These are phyloP conservation scores for Phalaenopsis equestris DNA, from an alignment of 106 monocot species.

Conservation along the genomic window DNA sequence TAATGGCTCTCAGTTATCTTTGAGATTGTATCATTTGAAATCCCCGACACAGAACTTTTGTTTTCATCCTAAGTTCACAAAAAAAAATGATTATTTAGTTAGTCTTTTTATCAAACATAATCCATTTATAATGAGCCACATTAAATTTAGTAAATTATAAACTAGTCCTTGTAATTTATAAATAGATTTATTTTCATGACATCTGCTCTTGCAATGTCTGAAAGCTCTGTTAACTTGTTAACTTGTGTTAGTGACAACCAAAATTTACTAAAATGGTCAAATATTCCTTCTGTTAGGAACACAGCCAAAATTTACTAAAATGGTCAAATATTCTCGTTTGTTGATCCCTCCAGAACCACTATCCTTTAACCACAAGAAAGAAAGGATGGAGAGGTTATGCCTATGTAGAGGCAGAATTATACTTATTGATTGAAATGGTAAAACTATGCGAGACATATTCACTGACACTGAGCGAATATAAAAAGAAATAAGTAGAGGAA, in stretches of 20 bases:
- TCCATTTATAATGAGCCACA: not conserved
- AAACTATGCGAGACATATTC: too few species aligned
- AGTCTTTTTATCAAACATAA: not conserved
- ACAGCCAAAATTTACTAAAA: not conserved
- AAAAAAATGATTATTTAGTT: not conserved
- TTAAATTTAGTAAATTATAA: not conserved
- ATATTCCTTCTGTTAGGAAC: not conserved
- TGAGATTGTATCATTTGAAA: not conserved
- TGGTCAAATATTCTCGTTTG: not conserved
- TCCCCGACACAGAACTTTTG: not conserved
- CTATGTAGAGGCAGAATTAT: too few species aligned
- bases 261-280: not conserved
- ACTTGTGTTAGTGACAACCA: not conserved
- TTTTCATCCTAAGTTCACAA: not conserved
- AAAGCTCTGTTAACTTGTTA: not conserved
- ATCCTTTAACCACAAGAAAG: not conserved
- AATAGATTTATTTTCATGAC: not conserved
- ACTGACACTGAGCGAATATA: too few species aligned
- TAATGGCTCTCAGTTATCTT: not conserved
- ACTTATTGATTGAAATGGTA: too few species aligned
- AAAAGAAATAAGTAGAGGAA: too few species aligned
- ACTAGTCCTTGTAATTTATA: not conserved
- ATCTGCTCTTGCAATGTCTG: not conserved
- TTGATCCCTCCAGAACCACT: not conserved
- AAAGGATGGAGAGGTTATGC: too few species aligned